Evolutionary conservation across 768 basidiomycete genomes (phyloP), one percentile per base, ranked within the genome.

Genomic region (Suillus brevipes): DNA sequence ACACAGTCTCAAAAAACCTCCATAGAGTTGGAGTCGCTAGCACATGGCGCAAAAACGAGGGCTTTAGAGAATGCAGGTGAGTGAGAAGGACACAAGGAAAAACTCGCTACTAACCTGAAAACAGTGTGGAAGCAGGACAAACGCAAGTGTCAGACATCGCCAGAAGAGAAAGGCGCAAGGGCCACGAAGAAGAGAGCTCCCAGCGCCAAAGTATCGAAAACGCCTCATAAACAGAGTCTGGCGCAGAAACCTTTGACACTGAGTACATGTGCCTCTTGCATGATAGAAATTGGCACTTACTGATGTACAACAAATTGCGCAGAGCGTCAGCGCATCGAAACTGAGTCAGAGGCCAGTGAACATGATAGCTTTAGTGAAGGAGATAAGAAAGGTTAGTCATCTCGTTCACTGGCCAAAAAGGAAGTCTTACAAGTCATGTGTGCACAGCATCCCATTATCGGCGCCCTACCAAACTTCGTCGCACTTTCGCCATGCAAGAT

Each of bases 331-430:
- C 5, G 45, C n/a, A 47, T 23, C 5, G n/a, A 47, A 47, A 1
- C 45, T 23, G 45, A 47, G 45, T 47, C n/a, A 12, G n/a, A 47
- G 3, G 45, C 45, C n/a, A 47, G 45, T 47, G 45, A 47, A n/a
- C n/a, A 47, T 47, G 45, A 47, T 47, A 47, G 45, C 45, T 47
- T 47, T 47, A 47, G n/a, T 47, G 45, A 47, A 47, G 45, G 4
- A 47, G 45, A 47, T 47, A 47, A 47, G 45, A 47, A 47, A 47
- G n/a, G n/a, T 47, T 47, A 47, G 45, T 47, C 45, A 47, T 47
- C 45, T 47, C 10, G 4, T 47, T 47, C 10, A 47, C 45, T 47
- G 45, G 45, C n/a, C 45, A 47, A 47, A 47, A 47, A 47, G n/a
- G 45, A 47, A 47, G 45, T 47, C 45, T 47, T 47, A 47, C 45